Percentiles rank a stretch among this genome's conserved stretches.
Evolutionary conservation across 2,329 filamentous ascomycete species (phyloP).

Genomic region (Stylonectria norvegica): DNA sequence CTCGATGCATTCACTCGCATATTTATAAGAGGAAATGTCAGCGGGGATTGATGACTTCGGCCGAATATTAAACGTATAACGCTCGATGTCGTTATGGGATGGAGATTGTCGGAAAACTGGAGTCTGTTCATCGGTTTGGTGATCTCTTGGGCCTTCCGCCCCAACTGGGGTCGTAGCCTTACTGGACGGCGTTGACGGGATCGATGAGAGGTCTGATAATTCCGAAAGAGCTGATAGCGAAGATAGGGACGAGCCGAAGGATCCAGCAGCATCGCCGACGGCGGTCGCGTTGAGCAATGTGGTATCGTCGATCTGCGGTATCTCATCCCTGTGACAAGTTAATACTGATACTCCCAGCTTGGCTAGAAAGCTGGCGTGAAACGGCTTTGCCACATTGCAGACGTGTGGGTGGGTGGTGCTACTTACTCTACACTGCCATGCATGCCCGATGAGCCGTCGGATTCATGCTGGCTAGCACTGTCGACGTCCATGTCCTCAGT

Average conservation of each 20-base stretch:
- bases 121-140: conserved; percentile 15
- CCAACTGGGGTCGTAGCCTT: conserved; percentile 62
- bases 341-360: no score
- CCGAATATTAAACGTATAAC: conserved; percentile 54
- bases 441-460: conserved; percentile 22
- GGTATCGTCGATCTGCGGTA: conserved; percentile 15
- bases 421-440: conserved; percentile 29
- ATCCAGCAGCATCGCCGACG: conserved; percentile 24
- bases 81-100: conserved; percentile 31
- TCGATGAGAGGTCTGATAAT: conserved; percentile 53
- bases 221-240: conserved; percentile 54
- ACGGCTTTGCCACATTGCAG: no score
- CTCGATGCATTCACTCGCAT: conserved; percentile 86
- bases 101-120: conserved; percentile 20
- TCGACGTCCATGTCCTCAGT: conserved; percentile 39
- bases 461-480: conserved; percentile 16
- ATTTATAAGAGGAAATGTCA: conserved; percentile 68
- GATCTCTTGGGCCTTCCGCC: conserved; percentile 27
- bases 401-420: no score
- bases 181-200: conserved; percentile 54
- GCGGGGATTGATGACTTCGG: conserved; percentile 82
- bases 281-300: conserved; percentile 12
- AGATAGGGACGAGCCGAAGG: conserved; percentile 49
- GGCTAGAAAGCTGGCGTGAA: conserved; percentile 1
- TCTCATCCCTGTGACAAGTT: conserved; percentile 21